Evolutionary conservation across 306 rosid genomes (phyloP).

Genomic region (Crataegus laevigata): DNA sequence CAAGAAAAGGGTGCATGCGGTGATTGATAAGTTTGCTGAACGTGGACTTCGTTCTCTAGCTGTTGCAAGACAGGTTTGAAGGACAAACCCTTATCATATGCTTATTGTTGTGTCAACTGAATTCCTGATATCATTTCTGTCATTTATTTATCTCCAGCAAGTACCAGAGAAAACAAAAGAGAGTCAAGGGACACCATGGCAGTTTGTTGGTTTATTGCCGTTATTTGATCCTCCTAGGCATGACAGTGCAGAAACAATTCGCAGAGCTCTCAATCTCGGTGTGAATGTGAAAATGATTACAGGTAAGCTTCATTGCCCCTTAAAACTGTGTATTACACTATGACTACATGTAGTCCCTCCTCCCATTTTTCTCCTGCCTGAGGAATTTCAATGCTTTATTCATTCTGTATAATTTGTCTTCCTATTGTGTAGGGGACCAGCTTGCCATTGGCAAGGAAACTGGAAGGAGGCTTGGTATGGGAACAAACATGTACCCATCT

Average conservation of each 20-base stretch:
- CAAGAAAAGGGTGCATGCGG: constrained; percentile 53
- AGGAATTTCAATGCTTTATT: background rate
- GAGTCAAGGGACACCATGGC: constrained; percentile 79
- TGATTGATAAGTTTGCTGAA: constrained; percentile 92
- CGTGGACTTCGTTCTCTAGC: constrained; percentile 95
- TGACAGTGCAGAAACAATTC: constrained; percentile 98
- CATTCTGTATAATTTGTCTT: background rate
- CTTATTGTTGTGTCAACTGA: background rate
- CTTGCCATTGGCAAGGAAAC: constrained; percentile 98
- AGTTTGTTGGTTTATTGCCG: constrained; percentile 83
- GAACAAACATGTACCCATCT: constrained; percentile 98
- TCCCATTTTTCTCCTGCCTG: background rate
- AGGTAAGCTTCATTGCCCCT: constrained; percentile 40
- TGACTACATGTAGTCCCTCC: background rate
- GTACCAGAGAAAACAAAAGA: constrained; percentile 85
- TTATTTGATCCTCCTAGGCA: constrained; percentile 98
- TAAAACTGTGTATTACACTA: background rate
- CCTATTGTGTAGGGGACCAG: constrained; percentile 67
- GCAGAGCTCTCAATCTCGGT: constrained; percentile 96
- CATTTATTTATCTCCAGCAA: constrained; percentile 37
- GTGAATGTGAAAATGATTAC: constrained; percentile 99
- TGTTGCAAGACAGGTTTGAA: constrained; percentile 89
- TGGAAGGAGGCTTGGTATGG: constrained; percentile 98
- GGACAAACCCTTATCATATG: constrained; percentile 9
- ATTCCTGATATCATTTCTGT: constrained; percentile 10